Evolutionary conservation across 495 filamentous ascomycete species (phyloP).

Genomic region (Bryoglossum gracile): DNA sequence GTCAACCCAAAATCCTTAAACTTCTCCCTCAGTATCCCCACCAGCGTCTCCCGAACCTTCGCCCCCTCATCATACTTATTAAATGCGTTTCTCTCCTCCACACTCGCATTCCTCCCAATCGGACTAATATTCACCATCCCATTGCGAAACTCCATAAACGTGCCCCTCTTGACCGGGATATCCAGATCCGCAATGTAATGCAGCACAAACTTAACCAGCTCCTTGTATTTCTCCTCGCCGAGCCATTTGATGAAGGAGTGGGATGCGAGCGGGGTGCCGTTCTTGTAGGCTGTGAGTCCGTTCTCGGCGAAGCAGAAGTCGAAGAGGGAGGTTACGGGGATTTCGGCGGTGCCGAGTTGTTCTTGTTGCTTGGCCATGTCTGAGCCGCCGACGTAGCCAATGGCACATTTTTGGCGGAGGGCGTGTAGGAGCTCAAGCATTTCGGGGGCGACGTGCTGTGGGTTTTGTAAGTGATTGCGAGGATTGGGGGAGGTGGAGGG

Average conservation of each 20-base stretch:
- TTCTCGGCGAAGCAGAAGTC: conserved; percentile 97
- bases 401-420: conserved; percentile 82
- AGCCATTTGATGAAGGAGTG: conserved; percentile 87
- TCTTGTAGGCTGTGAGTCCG: conserved; percentile 81
- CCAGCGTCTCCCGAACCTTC: conserved; percentile 63
- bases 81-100: conserved; percentile 73
- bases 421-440: conserved; percentile 73
- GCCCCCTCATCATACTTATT: conserved; percentile 69
- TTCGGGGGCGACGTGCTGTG: conserved; percentile 59
- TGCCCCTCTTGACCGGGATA: conserved; percentile 84
- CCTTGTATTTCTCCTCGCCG: conserved; percentile 88
- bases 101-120: conserved; percentile 81
- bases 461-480: conserved; percentile 3
- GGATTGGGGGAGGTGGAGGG: too few relatives aligned
- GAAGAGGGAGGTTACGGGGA: conserved; percentile 72
- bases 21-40: conserved; percentile 66
- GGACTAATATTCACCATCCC: conserved; percentile 96
- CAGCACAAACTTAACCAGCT: conserved; percentile 75
- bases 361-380: conserved; percentile 92
- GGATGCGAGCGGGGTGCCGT: conserved; percentile 62
- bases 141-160: conserved; percentile 93
- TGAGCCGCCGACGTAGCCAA: conserved; percentile 84
- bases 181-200: conserved; percentile 87
- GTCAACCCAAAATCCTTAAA: conserved; percentile 81
- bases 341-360: conserved; percentile 62